These are phyloP conservation scores for Trichophyton verrucosum DNA, from an alignment of 2,329 filamentous ascomycete species.

Conservation along the genomic window DNA sequence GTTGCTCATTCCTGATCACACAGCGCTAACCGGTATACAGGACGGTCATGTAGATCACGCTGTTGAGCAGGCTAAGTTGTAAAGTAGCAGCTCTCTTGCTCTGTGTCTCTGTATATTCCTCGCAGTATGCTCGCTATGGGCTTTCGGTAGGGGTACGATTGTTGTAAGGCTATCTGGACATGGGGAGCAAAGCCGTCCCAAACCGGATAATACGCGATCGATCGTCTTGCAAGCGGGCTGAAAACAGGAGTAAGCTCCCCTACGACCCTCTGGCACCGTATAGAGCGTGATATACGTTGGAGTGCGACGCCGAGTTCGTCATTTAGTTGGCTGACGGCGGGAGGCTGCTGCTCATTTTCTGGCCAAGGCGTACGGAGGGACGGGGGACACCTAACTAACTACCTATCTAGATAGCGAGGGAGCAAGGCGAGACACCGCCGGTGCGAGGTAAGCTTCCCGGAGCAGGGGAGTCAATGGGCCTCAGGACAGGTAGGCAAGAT, in stretches of 20 bases:
- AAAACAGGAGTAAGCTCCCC: neutral
- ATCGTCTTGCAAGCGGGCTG: neutral
- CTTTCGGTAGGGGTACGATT: neutral
- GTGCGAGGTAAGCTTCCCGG: too few relatives aligned
- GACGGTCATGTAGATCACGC: neutral
- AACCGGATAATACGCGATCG: neutral
- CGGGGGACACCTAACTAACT: neutral
- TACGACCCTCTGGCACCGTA: neutral
- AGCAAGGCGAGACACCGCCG: too few relatives aligned
- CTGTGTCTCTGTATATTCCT: neutral
- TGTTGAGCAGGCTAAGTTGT: neutral
- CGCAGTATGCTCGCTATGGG: neutral
- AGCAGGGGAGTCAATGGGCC: neutral
- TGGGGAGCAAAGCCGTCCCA: neutral
- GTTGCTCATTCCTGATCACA: slow-evolving; percentile 31
- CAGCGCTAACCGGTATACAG: neutral
- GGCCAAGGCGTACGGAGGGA: neutral
- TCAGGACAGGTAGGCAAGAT: neutral
- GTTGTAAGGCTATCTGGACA: neutral
- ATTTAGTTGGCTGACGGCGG: neutral
- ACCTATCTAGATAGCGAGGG: neutral
- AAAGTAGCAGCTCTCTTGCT: neutral
- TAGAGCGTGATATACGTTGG: neutral
- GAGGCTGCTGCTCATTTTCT: neutral
- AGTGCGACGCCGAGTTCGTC: neutral